These are phyloP conservation scores for Ascoidea tarda DNA, from an alignment of 805 yeast species.

Conservation along the genomic window DNA sequence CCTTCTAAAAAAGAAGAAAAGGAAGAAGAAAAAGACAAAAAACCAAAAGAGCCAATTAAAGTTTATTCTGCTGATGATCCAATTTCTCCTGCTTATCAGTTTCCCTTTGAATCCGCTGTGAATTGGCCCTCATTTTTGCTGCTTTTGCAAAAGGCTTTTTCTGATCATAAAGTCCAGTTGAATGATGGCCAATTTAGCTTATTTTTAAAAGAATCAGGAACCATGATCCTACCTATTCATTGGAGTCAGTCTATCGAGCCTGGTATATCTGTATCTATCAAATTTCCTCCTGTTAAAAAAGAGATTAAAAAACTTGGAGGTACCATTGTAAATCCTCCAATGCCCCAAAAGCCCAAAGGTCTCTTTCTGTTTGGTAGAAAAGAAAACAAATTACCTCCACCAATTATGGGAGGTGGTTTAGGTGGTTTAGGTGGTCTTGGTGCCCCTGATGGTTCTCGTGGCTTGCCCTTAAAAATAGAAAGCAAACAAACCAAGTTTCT, in stretches of 20 bases:
- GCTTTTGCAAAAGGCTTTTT: conserved; percentile 7
- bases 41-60: conserved; percentile 6
- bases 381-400: neutral
- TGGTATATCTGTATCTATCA: neutral
- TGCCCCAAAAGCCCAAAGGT: neutral
- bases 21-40: conserved; percentile 1
- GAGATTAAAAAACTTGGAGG: neutral
- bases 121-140: conserved; percentile 6
- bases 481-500: neutral
- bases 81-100: conserved; percentile 1
- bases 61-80: conserved; percentile 4
- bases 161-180: conserved; percentile 3
- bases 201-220: conserved; percentile 2
- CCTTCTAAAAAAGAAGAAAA: neutral
- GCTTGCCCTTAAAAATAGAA: neutral
- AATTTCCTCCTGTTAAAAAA: neutral
- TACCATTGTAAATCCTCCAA: neutral
- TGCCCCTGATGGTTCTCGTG: too few species aligned
- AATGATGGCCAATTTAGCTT: conserved; percentile 2
- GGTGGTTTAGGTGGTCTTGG: too few species aligned
- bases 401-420: neutral
- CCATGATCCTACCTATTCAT: conserved; percentile 6
- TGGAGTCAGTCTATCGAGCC: conserved; percentile 4
- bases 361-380: neutral
- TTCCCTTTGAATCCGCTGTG: conserved; percentile 6